Base-by-base conservation (phyloP, 495 filamentous ascomycete genomes). In the Tuber borchii region DNA sequence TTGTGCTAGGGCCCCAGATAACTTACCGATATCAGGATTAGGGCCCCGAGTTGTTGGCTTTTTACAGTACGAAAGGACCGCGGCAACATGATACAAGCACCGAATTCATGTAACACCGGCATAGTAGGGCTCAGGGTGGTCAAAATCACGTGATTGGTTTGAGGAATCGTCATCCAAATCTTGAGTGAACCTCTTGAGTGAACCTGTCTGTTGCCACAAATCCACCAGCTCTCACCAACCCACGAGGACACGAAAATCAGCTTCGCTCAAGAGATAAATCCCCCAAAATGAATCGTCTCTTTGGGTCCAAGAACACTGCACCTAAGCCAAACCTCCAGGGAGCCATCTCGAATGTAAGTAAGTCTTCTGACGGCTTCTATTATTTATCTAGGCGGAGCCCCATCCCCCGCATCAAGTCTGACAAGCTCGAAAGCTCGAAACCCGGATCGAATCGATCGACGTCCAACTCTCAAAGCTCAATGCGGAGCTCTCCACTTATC, bases 401-500 rank as follows among this genome's bases (percentile, higher is more conserved):
- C 20, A 45, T 16, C 31, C 48, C n/a, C 12, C 45, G 44, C 61
- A 43, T 71, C 69, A 17, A 26, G 19, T 72, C 78, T 79, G 37
- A 79, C 51, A 73, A 43, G 20, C 76, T 78, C 44, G 71, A 70
- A 80, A 94, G 92, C 84, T 93, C 75, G 95, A 99, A 85, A 88
- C 88, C 70, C 92, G 94, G 77, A 90, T 97, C 81, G 89, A 93
- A 77, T 91, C 91, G 77, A 90, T 97, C 86, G 96, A 99, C 85
- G 93, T 97, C 71, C 97, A 97, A 84, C 93, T 98, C 76, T 90
- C 94, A 39, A 91, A 92, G 74, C 88, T 98, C 34, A 97, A 95
- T 86, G 90, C 91, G 76, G 95, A 99, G 85, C 93, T 99, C 8
- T 87, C 89, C 3, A 90, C 90, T 44, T 97, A 97, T 87, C 94